Base-by-base conservation (phyloP, 192 early-diverging fungal genomes). In the Backusella circina region DNA sequence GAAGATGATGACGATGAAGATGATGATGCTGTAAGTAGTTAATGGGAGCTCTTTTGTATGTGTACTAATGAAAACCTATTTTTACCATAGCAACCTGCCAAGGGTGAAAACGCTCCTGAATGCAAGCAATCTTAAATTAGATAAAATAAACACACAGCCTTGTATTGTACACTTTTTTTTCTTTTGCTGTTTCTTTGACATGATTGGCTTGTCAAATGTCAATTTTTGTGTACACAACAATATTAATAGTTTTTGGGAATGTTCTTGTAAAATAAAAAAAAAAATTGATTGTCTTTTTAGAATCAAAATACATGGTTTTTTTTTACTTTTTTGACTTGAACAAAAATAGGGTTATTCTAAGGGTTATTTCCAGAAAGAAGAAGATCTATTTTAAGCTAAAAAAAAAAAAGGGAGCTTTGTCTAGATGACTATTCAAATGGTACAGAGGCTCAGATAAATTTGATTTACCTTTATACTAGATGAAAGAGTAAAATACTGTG, bases 1-100 rank as follows among this genome's bases (percentile, higher is more conserved):
- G 89, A 87, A 28, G 89, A 88, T 30, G 90, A 90, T 71, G 93
- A 91, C 13, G 89, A 87, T 47, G 91, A 91, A 70, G 90, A 88
- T 57, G 89, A 89, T n/a, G 87, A 86, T 67, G 86, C 81, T 50
- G 92, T 79, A 75, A 86, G 87, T 72, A 35, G 7, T 80, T 39
- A 30, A 16, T 67, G 15, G 30, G 61, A 61, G 18, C n/a, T 6
- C 0, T 41, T 2, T 39, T 41, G 13, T 13, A 31, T 28, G 33
- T 41, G 0, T 39, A 10, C 50, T 35, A 68, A 50, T 72, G 50
- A n/a, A 68, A 31, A 4, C 9, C 37, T 26, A 72, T 26, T 50
- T 13, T n/a, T 33, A 39, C 39, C 5, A 54, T 70, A 82, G 81
- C 75, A 72, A 54, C 83, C 85, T 73, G 51, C 84, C 75, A 85